Conservation (phyloP, 352 stramenopile species). For the Lagenidium sp. region DNA sequence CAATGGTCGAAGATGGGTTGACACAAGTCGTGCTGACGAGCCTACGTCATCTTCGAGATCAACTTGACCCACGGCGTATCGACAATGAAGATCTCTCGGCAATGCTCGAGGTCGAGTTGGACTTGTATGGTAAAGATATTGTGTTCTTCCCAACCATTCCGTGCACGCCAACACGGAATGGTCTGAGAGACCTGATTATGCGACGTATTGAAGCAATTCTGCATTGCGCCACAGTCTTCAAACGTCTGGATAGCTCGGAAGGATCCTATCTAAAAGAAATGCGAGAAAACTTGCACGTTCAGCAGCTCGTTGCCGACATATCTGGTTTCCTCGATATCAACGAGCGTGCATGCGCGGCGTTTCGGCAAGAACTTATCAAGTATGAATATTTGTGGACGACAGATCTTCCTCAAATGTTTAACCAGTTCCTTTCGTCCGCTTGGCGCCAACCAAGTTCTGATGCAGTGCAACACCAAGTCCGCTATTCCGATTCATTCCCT, state of each 20-base stretch:
- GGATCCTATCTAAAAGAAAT: conserved; percentile 88
- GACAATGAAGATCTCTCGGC: conserved; percentile 77
- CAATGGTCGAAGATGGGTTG: conserved; percentile 82
- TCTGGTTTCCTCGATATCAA: conserved; percentile 76
- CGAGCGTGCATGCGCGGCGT: conserved; percentile 48
- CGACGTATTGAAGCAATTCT: conserved; percentile 61
- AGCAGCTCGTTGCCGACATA: conserved; percentile 69
- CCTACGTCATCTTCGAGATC: conserved; percentile 56
- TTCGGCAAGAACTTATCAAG: conserved; percentile 66
- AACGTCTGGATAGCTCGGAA: conserved; percentile 79
- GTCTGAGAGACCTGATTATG: conserved; percentile 58
- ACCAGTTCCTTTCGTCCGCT: conserved; percentile 62
- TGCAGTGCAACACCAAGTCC: conserved; percentile 9
- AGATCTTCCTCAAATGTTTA: conserved; percentile 85
- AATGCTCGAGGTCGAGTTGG: conserved; percentile 87
- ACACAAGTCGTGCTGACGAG: conserved; percentile 65
- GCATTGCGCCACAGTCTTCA: conserved; percentile 56
- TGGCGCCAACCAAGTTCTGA: conserved; percentile 18
- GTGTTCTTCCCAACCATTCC: conserved; percentile 70
- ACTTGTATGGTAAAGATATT: conserved; percentile 81
- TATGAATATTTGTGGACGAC: conserved; percentile 92
- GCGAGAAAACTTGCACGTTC: conserved; percentile 72
- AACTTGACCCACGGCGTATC: conserved; percentile 79
- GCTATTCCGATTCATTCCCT: conserved; percentile 14
- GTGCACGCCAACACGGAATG: conserved; percentile 16